Conservation (phyloP, 805 yeast genomes). For the Candida succiphila region DNA sequence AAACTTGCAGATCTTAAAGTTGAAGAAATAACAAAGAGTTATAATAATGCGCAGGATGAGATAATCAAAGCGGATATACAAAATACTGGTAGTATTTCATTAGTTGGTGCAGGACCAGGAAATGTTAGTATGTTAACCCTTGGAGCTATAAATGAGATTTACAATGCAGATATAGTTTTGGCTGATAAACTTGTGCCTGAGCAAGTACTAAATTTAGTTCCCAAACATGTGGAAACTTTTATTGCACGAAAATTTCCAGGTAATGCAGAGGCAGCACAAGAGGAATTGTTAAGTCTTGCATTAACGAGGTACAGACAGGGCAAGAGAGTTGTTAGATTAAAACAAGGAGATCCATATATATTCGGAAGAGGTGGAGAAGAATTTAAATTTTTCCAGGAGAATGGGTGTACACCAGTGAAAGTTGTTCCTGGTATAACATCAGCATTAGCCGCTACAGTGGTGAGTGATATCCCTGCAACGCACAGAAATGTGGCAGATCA, state of each 20-base stretch:
- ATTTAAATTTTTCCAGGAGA: slow-evolving; percentile 49
- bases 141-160: slow-evolving; percentile 76
- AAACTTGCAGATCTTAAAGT: slow-evolving; percentile 51
- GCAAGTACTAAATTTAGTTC: slow-evolving; percentile 75
- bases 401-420: slow-evolving; percentile 61
- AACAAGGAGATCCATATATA: slow-evolving; percentile 95
- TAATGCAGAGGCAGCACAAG: slow-evolving; percentile 89
- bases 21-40: slow-evolving; percentile 42
- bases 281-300: slow-evolving; percentile 70
- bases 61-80: background rate
- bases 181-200: slow-evolving; percentile 93
- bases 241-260: slow-evolving; percentile 96
- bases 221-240: slow-evolving; percentile 60
- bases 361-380: slow-evolving; percentile 98
- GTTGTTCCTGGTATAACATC: slow-evolving; percentile 88
- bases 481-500: slow-evolving; percentile 91
- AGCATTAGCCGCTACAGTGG: slow-evolving; percentile 79
- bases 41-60: slow-evolving; percentile 6
- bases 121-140: slow-evolving; percentile 70
- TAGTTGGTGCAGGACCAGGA: slow-evolving; percentile 97
- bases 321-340: slow-evolving; percentile 72
- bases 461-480: slow-evolving; percentile 80
- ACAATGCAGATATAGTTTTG: slow-evolving; percentile 71
- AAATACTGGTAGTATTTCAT: slow-evolving; percentile 47
- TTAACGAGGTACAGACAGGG: slow-evolving; percentile 56